Conservation (phyloP, 192 early-diverging fungal species). For the Coemansia sp. region DNA sequence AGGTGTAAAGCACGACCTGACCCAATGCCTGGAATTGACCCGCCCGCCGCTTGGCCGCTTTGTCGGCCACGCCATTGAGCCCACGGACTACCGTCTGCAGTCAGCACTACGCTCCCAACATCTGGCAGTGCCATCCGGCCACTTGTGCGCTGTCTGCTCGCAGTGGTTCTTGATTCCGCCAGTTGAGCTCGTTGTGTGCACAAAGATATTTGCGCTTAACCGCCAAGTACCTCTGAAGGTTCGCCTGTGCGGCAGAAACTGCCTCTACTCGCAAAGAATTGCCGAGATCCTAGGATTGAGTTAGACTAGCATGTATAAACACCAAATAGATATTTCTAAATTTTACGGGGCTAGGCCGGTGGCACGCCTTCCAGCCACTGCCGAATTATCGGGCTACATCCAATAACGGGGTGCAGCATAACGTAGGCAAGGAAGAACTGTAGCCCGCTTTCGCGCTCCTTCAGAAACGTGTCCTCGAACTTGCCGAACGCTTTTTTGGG, state of each 20-base stretch:
- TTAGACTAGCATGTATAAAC: background rate
- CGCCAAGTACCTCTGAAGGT: slow-evolving; percentile 33
- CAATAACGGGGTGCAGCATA: slow-evolving; percentile 55
- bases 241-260: slow-evolving; percentile 39
- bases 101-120: slow-evolving; percentile 30
- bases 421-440: slow-evolving; percentile 55
- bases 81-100: slow-evolving; percentile 16
- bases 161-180: slow-evolving; percentile 34
- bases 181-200: slow-evolving; percentile 38
- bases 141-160: slow-evolving; percentile 37
- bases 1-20: slow-evolving; percentile 29
- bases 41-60: slow-evolving; percentile 36
- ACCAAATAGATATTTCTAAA: background rate
- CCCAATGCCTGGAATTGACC: slow-evolving; percentile 20
- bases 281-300: slow-evolving; percentile 4
- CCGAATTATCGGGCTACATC: slow-evolving; percentile 39
- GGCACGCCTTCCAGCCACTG: slow-evolving; percentile 34
- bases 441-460: slow-evolving; percentile 50
- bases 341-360: background rate
- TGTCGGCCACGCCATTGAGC: slow-evolving; percentile 24
- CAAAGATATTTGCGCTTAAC: slow-evolving; percentile 19
- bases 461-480: slow-evolving; percentile 52
- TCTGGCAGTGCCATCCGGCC: slow-evolving; percentile 28
- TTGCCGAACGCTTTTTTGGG: slow-evolving; percentile 52
- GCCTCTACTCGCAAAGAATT: slow-evolving; percentile 14